phyloP scores from a whole-genome alignment of 2,329 filamentous ascomycete genomes.

The Colletotrichum tofieldiae region DNA sequence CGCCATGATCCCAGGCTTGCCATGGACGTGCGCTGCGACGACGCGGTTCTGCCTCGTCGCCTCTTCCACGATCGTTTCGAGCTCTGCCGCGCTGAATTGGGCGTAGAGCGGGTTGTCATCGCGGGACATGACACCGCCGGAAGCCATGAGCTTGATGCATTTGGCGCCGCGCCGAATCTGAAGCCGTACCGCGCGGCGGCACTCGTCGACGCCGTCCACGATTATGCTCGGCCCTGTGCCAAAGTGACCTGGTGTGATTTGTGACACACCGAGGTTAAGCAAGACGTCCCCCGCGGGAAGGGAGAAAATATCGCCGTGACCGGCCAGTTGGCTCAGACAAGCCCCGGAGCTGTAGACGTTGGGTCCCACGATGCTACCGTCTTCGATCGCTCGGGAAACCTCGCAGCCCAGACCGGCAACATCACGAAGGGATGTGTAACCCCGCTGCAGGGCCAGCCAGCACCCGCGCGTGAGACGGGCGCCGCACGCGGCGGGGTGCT shows the following conservation, averaged over 20 bases:
- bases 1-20: slow-evolving; percentile 63
- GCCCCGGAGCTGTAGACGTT: slow-evolving; percentile 65
- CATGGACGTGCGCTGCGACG: slow-evolving; percentile 63
- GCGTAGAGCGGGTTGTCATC: slow-evolving; percentile 59
- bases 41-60: slow-evolving; percentile 56
- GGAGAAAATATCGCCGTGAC: slow-evolving; percentile 62
- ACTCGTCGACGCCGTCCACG: slow-evolving; percentile 64
- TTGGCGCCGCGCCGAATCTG: slow-evolving; percentile 63
- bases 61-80: slow-evolving; percentile 60
- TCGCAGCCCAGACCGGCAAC: slow-evolving; percentile 51
- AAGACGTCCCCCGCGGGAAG: slow-evolving; percentile 55
- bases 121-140: slow-evolving; percentile 58
- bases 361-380: slow-evolving; percentile 62
- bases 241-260: slow-evolving; percentile 51
- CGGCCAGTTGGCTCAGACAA: slow-evolving; percentile 62
- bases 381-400: slow-evolving; percentile 39
- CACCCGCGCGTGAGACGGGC: slow-evolving; percentile 59
- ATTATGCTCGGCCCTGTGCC: slow-evolving; percentile 51
- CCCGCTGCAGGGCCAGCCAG: slow-evolving; percentile 58
- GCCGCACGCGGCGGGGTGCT: slow-evolving; percentile 54
- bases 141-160: slow-evolving; percentile 64
- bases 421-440: slow-evolving; percentile 67
- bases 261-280: slow-evolving; percentile 52
- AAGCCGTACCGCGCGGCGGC: slow-evolving; percentile 58
- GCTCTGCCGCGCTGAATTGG: slow-evolving; percentile 62